phyloP scores from a whole-genome alignment of 345 rosid genomes.

The Ricinus communis region DNA sequence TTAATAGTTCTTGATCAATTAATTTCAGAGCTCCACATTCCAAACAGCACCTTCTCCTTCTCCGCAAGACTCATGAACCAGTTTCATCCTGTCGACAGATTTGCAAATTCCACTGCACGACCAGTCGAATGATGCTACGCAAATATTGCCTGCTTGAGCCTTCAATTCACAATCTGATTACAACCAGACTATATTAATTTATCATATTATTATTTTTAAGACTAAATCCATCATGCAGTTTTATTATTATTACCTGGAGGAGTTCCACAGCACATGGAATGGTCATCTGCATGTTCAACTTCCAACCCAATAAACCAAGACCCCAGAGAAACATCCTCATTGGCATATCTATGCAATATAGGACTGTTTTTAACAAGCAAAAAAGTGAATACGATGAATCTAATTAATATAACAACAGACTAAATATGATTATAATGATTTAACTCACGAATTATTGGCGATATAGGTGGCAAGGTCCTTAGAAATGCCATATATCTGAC shows the following conservation, averaged over 20 bases:
- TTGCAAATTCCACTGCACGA: constrained; percentile 86
- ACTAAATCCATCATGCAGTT: background rate
- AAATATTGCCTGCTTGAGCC: constrained; percentile 64
- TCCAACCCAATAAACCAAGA: constrained; percentile 84
- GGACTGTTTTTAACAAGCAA: too few relatives aligned
- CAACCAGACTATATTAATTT: too few relatives aligned
- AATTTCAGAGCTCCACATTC: constrained; percentile 35
- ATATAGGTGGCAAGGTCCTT: constrained; percentile 86
- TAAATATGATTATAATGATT: background rate
- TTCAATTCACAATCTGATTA: constrained; percentile 71
- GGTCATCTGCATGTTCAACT: constrained; percentile 79
- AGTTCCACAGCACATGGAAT: constrained; percentile 86
- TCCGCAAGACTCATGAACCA: constrained; percentile 66
- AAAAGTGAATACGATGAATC: too few relatives aligned
- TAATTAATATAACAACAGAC: background rate
- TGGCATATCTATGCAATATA: constrained; percentile 82
- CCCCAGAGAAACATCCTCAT: constrained; percentile 91
- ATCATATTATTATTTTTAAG: background rate
- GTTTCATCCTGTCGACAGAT: constrained; percentile 68
- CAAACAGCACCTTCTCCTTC: constrained; percentile 70
- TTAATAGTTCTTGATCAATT: too few relatives aligned
- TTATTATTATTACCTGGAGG: constrained; percentile 50
- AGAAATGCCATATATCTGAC: constrained; percentile 84
- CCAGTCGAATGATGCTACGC: constrained; percentile 92
- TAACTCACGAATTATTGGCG: constrained; percentile 62